These are phyloP conservation scores for Lepidium africanum DNA, from an alignment of 345 rosid genomes.

Conservation along the genomic window DNA sequence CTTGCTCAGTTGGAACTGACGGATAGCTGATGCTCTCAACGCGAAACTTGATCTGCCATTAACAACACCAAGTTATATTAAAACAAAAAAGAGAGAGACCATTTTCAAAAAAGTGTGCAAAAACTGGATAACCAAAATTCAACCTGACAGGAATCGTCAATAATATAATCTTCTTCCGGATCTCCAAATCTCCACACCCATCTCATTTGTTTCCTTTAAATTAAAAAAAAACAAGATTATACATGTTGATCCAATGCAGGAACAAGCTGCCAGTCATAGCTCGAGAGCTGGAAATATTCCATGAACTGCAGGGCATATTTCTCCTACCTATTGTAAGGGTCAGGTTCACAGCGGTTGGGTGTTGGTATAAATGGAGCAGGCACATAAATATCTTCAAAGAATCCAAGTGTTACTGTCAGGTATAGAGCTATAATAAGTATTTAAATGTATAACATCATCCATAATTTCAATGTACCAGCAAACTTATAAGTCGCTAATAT, in stretches of 20 bases:
- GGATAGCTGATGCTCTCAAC: constrained; percentile 53
- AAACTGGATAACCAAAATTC: background rate
- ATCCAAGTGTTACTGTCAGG: constrained; percentile 81
- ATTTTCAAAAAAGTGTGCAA: background rate
- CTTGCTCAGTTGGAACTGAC: constrained; percentile 56
- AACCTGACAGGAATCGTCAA: constrained; percentile 65
- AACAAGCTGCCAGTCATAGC: background rate
- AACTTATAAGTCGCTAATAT: background rate
- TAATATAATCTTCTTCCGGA: constrained; percentile 18
- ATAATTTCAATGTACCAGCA: background rate
- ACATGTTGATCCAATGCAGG: background rate
- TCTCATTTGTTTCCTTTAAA: constrained; percentile 46
- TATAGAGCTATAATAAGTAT: constrained; percentile 3
- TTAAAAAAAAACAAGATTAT: background rate
- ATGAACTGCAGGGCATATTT: background rate
- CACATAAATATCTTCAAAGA: constrained; percentile 75
- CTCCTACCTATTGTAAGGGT: constrained; percentile 46
- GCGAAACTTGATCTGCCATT: constrained; percentile 63
- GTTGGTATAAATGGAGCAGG: constrained; percentile 51
- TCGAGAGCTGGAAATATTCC: background rate
- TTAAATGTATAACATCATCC: background rate
- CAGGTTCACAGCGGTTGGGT: constrained; percentile 41
- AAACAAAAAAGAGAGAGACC: background rate
- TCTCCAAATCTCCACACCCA: constrained; percentile 67
- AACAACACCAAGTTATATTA: background rate